Evolutionary conservation across 2,329 filamentous ascomycete species (phyloP).

Genomic region (Fulvia fulva): DNA sequence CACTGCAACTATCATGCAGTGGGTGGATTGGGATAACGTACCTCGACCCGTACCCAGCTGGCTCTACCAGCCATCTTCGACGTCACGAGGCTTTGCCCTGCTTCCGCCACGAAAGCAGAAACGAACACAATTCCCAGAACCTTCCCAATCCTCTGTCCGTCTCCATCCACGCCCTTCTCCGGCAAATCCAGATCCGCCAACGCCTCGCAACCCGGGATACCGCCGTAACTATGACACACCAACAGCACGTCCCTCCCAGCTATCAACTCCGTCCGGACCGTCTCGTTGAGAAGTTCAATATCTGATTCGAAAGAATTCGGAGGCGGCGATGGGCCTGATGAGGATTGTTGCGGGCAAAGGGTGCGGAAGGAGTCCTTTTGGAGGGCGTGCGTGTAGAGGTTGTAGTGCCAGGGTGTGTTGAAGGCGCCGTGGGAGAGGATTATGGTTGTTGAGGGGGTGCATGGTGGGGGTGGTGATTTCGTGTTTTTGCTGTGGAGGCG

Average conservation of each 20-base stretch:
- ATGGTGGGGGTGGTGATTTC: not conserved
- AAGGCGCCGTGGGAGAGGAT: constrained; percentile 19
- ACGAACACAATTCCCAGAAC: constrained; percentile 22
- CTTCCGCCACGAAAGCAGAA: constrained; percentile 20
- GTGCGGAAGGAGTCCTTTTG: constrained; percentile 4
- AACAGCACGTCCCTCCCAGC: constrained; percentile 16
- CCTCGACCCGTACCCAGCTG: constrained; percentile 13
- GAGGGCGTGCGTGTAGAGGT: constrained; percentile 10
- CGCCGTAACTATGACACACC: constrained; percentile 20
- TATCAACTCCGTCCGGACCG: constrained; percentile 8
- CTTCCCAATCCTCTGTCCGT: constrained; percentile 4
- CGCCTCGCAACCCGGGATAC: constrained; percentile 21
- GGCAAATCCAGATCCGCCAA: constrained; percentile 12
- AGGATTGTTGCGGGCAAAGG: constrained; percentile 13
- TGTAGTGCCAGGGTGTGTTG: constrained; percentile 16
- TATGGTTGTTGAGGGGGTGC: constrained; percentile 6
- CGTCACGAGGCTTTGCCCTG: constrained; percentile 12
- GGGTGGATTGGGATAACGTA: not conserved
- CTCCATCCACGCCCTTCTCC: not conserved
- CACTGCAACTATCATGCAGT: too few relatives aligned
- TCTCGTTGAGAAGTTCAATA: constrained; percentile 8
- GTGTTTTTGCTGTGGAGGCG: not conserved
- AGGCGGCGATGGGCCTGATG: constrained; percentile 9
- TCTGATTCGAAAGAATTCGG: constrained; percentile 12
- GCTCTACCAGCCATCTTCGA: constrained; percentile 14